Evolutionary conservation across 345 rosid genomes (phyloP).

Genomic region (Erodium maritimum): DNA sequence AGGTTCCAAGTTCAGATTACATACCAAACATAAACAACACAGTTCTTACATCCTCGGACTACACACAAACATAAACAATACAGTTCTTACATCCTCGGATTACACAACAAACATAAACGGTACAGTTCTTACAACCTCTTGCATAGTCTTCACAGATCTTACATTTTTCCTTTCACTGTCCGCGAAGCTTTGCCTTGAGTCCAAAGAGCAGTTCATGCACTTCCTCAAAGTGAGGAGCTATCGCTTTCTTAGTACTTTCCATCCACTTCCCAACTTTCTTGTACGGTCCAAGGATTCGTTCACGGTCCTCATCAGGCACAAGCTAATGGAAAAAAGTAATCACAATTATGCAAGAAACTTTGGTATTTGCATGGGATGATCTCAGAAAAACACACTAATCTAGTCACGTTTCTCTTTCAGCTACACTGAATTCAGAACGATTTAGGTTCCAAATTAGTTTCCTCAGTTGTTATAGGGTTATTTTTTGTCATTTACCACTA

Average conservation of each 20-base stretch:
- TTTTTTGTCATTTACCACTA: no score
- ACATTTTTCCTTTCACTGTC: not conserved
- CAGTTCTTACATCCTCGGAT: not conserved
- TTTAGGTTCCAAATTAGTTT: no score
- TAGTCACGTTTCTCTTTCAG: no score
- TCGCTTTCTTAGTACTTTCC: conserved; percentile 38
- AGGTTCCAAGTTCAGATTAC: no score
- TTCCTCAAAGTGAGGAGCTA: conserved; percentile 54
- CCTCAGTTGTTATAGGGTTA: no score
- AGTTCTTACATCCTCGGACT: not conserved
- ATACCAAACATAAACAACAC: not conserved
- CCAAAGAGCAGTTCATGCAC: conserved; percentile 35
- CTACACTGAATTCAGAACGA: no score
- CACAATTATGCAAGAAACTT: not conserved
- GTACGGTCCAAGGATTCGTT: conserved; percentile 31
- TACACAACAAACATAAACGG: no score
- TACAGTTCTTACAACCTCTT: no score
- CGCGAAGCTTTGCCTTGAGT: conserved; percentile 19
- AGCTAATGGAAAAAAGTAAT: conserved; percentile 18
- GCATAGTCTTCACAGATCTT: no score
- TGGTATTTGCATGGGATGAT: no score
- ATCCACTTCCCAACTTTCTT: conserved; percentile 63
- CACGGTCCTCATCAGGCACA: conserved; percentile 41
- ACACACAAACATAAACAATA: not conserved
- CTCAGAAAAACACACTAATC: no score